These are phyloP conservation scores for Fagus crenata DNA, from an alignment of 306 rosid genomes.

Conservation along the genomic window DNA sequence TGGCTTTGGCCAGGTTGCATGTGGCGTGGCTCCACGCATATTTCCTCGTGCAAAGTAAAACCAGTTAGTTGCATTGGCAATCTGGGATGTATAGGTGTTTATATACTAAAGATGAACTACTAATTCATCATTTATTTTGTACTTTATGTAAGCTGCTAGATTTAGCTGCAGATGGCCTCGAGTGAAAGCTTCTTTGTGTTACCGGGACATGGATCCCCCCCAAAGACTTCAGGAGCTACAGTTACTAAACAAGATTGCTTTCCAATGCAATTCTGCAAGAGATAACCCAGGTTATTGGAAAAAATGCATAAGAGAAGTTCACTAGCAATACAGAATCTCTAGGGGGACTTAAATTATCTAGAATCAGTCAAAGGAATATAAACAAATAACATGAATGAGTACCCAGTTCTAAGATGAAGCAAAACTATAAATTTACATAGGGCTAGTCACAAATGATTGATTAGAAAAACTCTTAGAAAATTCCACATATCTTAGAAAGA, in stretches of 20 bases:
- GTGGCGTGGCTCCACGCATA: slow-evolving; percentile 13
- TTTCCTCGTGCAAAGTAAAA: not conserved
- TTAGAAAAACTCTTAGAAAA: not conserved
- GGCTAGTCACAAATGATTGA: not conserved
- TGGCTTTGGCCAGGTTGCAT: slow-evolving; percentile 17
- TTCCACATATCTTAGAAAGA: not conserved
- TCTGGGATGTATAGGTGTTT: slow-evolving; percentile 15
- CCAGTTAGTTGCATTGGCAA: slow-evolving; percentile 22
- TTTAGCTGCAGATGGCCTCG: slow-evolving; percentile 57
- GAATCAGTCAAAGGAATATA: not conserved
- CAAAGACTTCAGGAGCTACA: slow-evolving; percentile 51
- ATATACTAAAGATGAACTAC: slow-evolving; percentile 22
- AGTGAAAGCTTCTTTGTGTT: slow-evolving; percentile 50
- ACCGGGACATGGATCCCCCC: slow-evolving; percentile 69
- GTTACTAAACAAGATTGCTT: slow-evolving; percentile 53
- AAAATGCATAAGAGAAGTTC: slow-evolving; percentile 1
- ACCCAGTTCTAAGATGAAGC: too few species aligned
- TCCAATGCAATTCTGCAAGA: slow-evolving; percentile 60
- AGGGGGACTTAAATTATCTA: not conserved
- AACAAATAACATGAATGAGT: not conserved
- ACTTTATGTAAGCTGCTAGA: slow-evolving; percentile 19
- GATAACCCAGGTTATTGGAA: slow-evolving; percentile 2
- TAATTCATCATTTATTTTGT: slow-evolving; percentile 34
- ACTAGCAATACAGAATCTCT: not conserved
- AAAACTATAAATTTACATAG: not conserved